phyloP scores from a whole-genome alignment of 257 asterid species.

The Scutellaria minor region DNA sequence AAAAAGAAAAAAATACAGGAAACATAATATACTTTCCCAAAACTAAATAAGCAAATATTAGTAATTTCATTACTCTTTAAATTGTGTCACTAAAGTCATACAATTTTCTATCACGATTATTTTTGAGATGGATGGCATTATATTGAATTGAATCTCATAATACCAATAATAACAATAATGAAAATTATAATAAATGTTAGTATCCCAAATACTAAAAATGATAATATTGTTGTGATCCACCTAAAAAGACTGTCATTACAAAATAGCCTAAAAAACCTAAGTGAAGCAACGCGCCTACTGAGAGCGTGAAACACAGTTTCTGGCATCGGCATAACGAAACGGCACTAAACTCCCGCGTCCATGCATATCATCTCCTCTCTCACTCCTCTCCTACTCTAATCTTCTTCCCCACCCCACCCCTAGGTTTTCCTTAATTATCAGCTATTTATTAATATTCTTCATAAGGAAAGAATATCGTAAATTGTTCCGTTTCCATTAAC shows the following conservation, averaged over 20 bases:
- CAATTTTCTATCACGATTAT: too few species aligned
- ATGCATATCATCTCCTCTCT: slow-evolving; percentile 51
- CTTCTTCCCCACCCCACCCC: slow-evolving; percentile 2
- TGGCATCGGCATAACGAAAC: slow-evolving; percentile 43
- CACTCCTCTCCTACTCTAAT: slow-evolving; percentile 38
- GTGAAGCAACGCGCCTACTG: slow-evolving; percentile 44
- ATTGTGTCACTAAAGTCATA: too few species aligned
- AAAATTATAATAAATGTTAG: too few species aligned
- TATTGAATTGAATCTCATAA: too few species aligned
- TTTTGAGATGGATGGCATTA: too few species aligned
- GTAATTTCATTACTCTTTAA: too few species aligned
- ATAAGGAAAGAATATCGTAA: slow-evolving; percentile 19
- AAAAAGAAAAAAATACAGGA: too few species aligned
- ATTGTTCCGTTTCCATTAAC: slow-evolving; percentile 15
- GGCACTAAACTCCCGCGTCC: slow-evolving; percentile 75
- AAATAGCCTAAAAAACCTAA: background rate
- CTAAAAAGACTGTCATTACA: background rate
- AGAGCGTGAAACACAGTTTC: slow-evolving; percentile 40
- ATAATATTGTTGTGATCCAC: slow-evolving; percentile 27
- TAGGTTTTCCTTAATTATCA: slow-evolving; percentile 22
- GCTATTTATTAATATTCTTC: slow-evolving; percentile 14
- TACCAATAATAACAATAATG: too few species aligned
- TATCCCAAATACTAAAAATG: background rate
- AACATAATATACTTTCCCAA: too few species aligned
- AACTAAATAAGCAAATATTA: too few species aligned